phyloP scores from a whole-genome alignment of 208 protist species.

The Porcisia deanei region DNA sequence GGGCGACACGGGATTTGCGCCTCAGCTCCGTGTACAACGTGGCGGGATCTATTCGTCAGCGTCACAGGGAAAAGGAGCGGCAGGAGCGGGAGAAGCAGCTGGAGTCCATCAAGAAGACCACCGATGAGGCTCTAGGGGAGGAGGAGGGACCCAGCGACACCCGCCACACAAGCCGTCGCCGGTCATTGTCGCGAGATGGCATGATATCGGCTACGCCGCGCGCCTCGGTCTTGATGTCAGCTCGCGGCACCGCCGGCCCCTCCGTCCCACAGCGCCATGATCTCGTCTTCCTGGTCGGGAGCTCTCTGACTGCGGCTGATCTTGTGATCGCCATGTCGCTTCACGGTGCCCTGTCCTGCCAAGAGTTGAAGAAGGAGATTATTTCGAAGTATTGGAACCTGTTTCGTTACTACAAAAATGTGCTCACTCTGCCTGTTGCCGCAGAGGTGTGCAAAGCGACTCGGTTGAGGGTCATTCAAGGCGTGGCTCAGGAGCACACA shows the following conservation, averaged over 20 bases:
- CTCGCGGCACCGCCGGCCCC: constrained; percentile 18
- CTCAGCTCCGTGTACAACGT: constrained; percentile 52
- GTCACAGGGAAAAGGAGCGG: constrained; percentile 33
- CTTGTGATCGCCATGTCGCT: constrained; percentile 55
- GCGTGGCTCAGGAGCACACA: background rate
- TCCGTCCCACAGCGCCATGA: constrained; percentile 33
- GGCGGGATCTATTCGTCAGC: constrained; percentile 34
- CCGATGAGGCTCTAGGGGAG: constrained; percentile 22
- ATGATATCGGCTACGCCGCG: constrained; percentile 26
- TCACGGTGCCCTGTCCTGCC: constrained; percentile 30
- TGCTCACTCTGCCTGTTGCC: constrained; percentile 60
- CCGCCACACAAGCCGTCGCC: constrained; percentile 6
- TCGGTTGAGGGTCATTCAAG: constrained; percentile 34
- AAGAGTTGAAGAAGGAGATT: constrained; percentile 24
- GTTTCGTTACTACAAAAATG: constrained; percentile 45
- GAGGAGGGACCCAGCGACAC: constrained; percentile 5
- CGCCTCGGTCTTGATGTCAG: constrained; percentile 35
- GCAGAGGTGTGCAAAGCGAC: constrained; percentile 62
- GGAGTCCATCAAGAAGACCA: constrained; percentile 25
- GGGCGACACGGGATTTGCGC: constrained; percentile 30
- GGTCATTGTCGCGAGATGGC: constrained; percentile 17
- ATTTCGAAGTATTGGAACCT: constrained; percentile 6
- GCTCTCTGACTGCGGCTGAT: constrained; percentile 75
- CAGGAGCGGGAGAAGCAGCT: constrained; percentile 41
- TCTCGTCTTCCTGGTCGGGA: constrained; percentile 65